Evolutionary conservation across 441 rosid species (phyloP), one percentile per base, ranked within the genome.

Genomic region (Croton laevigatus): DNA sequence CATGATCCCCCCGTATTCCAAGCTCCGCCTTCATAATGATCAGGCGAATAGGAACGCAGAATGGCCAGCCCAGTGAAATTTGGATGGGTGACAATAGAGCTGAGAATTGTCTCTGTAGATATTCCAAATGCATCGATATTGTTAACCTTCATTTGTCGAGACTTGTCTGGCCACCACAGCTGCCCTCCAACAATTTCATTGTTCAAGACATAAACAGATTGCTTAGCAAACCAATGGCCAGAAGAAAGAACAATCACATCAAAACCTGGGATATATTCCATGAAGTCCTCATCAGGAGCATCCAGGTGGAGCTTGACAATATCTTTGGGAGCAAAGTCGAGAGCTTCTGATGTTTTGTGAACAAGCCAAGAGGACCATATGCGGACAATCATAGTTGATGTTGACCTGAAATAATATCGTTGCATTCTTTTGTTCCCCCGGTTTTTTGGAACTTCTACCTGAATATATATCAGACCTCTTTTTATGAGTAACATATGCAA

Each of bases 331-430:
- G 98, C 91, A 54, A 82, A 88, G 75, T 81, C 90, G 17, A 87
- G 66, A 53, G 87, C 77, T 70, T 84, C 91, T 20, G 85, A 66
- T 59, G 86, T 82, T 69, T 86, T 84, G 61, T 80, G 89, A 45
- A 92, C 99, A 23, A 94, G 97, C 99, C 99, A 95, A 59, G 98
- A 90, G 68, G 99, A 92, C 98, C 98, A 94, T 44, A 94, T 87
- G 45, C 98, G 89, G 4, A 91, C 84, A 20, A 95, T 82, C 88
- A 79, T 87, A 40, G 88, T 91, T 40, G 86, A 83, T 13, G 89
- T 87, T 46, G 93, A 86, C 83, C 71, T 83, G 70, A 95, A 95
- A 76, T 58, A 79, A 88, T 91, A 91, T 62, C 96, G 79, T 62
- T 95, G 96, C 97, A 95, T 95, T 83, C 75, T 88, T 57, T 78